Percentiles rank a stretch among this genome's conserved stretches.
Evolutionary conservation across 768 basidiomycete genomes (phyloP).

Genomic region (Leucosporidium creatinivorum): DNA sequence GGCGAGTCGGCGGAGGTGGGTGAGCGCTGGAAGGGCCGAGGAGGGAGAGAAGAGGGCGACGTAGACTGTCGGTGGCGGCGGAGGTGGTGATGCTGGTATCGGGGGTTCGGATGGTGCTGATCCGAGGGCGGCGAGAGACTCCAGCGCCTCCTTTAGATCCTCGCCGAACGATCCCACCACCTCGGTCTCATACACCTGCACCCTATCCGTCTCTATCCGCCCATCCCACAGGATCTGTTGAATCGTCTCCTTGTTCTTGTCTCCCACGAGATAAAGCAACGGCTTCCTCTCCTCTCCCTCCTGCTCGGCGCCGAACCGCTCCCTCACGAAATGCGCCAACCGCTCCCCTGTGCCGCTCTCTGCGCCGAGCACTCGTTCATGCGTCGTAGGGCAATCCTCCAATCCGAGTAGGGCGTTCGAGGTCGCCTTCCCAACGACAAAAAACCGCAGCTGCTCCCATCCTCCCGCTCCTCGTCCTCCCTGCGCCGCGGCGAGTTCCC

Average conservation of each 20-base stretch:
- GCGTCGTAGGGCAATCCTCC: not conserved
- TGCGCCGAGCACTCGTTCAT: not conserved
- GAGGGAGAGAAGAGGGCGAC: too few species aligned
- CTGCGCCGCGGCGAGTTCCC: not conserved
- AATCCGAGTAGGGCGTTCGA: not conserved
- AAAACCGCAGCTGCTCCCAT: not conserved
- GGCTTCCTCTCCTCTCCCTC: not conserved
- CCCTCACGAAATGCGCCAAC: not conserved
- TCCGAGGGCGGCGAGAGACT: too few species aligned
- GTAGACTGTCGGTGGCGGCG: too few species aligned
- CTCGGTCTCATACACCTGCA: constrained; percentile 2
- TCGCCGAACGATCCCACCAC: too few species aligned
- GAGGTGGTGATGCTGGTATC: too few species aligned
- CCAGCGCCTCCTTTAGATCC: too few species aligned
- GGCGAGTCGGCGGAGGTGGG: too few species aligned
- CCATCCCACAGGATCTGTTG: not conserved
- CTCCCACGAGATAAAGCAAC: not conserved
- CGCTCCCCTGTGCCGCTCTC: not conserved
- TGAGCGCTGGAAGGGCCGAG: too few species aligned
- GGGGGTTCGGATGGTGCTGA: too few species aligned
- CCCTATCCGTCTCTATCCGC: not conserved
- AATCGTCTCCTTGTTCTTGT: constrained; percentile 1
- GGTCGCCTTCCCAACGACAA: not conserved
- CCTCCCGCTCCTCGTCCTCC: not conserved
- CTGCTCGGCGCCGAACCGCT: not conserved